Evolutionary conservation across 1,139 yeast species (phyloP).

Genomic region (Scheffersomyces insectosa): DNA sequence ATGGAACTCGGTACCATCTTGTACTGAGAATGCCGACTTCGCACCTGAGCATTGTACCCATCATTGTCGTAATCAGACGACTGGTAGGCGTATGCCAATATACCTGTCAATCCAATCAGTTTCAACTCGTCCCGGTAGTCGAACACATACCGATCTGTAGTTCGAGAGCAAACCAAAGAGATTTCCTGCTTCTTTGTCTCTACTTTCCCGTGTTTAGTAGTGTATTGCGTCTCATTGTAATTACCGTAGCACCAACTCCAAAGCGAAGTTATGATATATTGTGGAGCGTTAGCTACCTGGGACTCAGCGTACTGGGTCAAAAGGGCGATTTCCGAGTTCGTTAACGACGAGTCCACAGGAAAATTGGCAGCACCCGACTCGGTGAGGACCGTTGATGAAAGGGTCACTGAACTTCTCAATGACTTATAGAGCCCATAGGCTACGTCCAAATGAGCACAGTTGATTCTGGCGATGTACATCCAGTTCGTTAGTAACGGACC

Average conservation of each 20-base stretch:
- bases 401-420: constrained; percentile 37
- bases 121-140: constrained; percentile 48
- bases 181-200: constrained; percentile 17
- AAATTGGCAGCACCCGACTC: constrained; percentile 14
- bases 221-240: constrained; percentile 27
- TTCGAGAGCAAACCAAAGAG: constrained; percentile 20
- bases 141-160: constrained; percentile 25
- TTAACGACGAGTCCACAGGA: constrained; percentile 39
- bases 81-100: constrained; percentile 49
- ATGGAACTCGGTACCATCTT: constrained; percentile 26
- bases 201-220: constrained; percentile 13
- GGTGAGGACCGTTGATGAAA: constrained; percentile 15
- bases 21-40: constrained; percentile 17
- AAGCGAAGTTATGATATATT: constrained; percentile 43
- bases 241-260: constrained; percentile 51
- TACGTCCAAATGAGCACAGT: constrained; percentile 53
- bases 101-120: constrained; percentile 40
- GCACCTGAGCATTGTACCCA: constrained; percentile 19
- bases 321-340: constrained; percentile 52
- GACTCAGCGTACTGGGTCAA: constrained; percentile 47
- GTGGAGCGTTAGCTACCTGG: constrained; percentile 54
- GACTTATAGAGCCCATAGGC: constrained; percentile 52
- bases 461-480: constrained; percentile 40
- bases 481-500: constrained; percentile 26
- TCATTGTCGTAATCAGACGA: constrained; percentile 18